Evolutionary conservation across 139 green algal species (phyloP).

Genomic region (Parachlorella kessleri): DNA sequence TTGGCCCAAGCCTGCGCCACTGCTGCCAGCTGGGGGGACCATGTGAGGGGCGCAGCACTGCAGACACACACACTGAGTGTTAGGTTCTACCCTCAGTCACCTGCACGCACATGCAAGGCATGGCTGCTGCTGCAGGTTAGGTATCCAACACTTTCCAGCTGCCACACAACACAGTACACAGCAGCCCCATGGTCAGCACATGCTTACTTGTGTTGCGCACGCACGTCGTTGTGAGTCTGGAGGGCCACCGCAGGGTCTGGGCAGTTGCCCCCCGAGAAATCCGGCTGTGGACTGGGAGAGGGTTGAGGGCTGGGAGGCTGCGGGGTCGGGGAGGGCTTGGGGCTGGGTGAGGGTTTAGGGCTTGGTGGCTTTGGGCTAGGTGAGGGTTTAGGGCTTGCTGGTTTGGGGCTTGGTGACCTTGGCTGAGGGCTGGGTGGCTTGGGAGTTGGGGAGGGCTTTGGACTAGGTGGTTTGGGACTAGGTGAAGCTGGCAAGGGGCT

Average conservation of each 20-base stretch:
- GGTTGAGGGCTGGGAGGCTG: not conserved
- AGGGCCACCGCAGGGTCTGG: not conserved
- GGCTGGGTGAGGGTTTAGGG: not conserved
- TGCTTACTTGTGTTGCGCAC: not conserved
- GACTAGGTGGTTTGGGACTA: no score
- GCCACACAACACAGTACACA: no score
- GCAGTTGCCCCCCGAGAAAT: not conserved
- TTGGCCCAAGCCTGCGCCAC: not conserved
- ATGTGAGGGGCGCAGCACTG: not conserved
- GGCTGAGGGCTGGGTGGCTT: no score
- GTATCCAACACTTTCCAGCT: no score
- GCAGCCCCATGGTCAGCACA: no score
- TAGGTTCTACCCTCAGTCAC: no score
- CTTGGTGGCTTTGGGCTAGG: no score
- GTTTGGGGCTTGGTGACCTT: no score
- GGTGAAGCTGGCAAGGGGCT: no score
- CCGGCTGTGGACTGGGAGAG: not conserved
- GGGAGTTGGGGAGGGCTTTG: no score
- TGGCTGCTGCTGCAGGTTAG: not conserved
- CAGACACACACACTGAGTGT: not conserved
- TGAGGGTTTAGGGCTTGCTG: no score
- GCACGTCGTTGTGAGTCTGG: not conserved
- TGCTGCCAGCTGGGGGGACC: not conserved
- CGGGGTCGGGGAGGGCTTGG: no score
- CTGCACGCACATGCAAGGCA: not conserved